These are phyloP conservation scores for Candida boidinii DNA, from an alignment of 805 yeast species.

Conservation along the genomic window DNA sequence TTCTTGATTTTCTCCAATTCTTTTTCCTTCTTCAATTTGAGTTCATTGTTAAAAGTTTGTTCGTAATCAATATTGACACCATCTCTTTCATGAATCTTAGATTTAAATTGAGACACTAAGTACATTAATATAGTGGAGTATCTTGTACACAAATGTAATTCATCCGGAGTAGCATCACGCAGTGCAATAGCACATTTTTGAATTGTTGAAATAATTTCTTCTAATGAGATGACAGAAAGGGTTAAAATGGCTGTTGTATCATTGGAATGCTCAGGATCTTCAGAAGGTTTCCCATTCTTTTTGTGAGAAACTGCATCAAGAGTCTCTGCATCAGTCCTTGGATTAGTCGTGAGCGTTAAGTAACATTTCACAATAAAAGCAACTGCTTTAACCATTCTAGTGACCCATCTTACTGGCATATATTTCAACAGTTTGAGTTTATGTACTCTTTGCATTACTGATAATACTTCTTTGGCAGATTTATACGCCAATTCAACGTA, in stretches of 20 bases:
- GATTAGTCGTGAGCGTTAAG: conserved; percentile 43
- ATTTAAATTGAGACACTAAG: conserved; percentile 66
- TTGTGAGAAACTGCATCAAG: no score
- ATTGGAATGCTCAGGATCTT: no score
- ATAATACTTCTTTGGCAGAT: conserved; percentile 74
- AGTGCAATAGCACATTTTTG: conserved; percentile 66
- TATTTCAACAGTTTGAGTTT: conserved; percentile 52
- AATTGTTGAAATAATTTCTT: conserved; percentile 59
- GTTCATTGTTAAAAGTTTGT: conserved; percentile 10
- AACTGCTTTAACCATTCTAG: conserved; percentile 77
- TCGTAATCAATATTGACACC: conserved; percentile 17
- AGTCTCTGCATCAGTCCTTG: no score
- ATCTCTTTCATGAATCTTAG: conserved; percentile 18
- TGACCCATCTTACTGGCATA: conserved; percentile 93
- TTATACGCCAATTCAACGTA: conserved; percentile 75
- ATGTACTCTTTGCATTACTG: conserved; percentile 64
- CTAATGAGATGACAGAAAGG: conserved; percentile 57
- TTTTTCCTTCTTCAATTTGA: conserved; percentile 5
- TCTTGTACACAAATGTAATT: conserved; percentile 72
- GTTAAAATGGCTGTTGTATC: conserved; percentile 28
- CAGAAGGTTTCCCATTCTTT: no score
- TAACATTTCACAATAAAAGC: conserved; percentile 87
- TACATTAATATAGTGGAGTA: conserved; percentile 73
- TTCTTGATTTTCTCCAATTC: conserved; percentile 3
- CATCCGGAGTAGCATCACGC: conserved; percentile 83